phyloP scores from a whole-genome alignment of 179 eudicot genomes.

The Patellifolia procumbens region DNA sequence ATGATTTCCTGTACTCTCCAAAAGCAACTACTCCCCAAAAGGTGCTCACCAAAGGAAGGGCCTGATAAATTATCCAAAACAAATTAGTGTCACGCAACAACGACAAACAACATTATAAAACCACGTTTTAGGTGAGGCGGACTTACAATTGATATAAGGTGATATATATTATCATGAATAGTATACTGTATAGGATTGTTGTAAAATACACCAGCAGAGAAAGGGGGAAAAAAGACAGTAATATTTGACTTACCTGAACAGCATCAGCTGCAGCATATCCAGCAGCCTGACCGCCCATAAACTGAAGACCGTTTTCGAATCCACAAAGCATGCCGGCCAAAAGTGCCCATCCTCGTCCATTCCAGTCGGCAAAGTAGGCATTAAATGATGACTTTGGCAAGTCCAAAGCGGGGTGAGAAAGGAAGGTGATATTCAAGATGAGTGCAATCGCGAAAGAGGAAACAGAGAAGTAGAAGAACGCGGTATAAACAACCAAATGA shows the following conservation, averaged over 20 bases:
- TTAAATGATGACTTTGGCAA: slow-evolving; percentile 62
- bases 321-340: slow-evolving; percentile 84
- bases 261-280: slow-evolving; percentile 99
- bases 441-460: slow-evolving; percentile 74
- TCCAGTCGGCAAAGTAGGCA: slow-evolving; percentile 69
- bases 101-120: not conserved
- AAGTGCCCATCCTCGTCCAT: slow-evolving; percentile 87
- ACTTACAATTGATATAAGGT: too few relatives aligned
- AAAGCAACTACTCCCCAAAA: slow-evolving; percentile 79
- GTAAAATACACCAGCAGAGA: too few relatives aligned
- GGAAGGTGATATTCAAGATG: slow-evolving; percentile 60
- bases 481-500: slow-evolving; percentile 45
- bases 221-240: too few relatives aligned
- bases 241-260: slow-evolving; percentile 78
- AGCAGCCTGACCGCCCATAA: slow-evolving; percentile 98
- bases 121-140: too few relatives aligned
- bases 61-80: slow-evolving; percentile 37
- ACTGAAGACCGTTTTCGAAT: slow-evolving; percentile 91
- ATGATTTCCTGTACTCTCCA: slow-evolving; percentile 85
- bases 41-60: slow-evolving; percentile 85
- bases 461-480: slow-evolving; percentile 68
- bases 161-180: too few relatives aligned
- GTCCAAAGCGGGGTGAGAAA: slow-evolving; percentile 59
- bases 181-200: too few relatives aligned
- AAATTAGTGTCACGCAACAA: not conserved